Percentiles rank a stretch among this genome's conserved stretches.
Conservation (phyloP, 352 stramenopile genomes). For the Phytophthora palmivora region DNA sequence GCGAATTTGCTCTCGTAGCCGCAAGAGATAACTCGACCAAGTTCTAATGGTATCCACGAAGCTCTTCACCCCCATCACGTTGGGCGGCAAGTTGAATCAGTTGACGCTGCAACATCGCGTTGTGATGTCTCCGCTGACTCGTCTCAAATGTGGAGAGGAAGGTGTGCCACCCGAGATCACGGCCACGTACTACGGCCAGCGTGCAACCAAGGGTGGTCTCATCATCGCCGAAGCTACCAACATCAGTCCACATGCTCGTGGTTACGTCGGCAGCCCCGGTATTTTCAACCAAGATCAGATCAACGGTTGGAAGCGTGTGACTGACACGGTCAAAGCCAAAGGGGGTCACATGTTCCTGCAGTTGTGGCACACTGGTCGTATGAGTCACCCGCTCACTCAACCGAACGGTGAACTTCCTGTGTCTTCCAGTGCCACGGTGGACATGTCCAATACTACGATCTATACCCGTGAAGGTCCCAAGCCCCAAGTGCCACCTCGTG, state of each 20-base stretch:
- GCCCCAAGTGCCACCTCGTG: slow-evolving; percentile 53
- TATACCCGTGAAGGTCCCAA: slow-evolving; percentile 46
- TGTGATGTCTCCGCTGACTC: slow-evolving; percentile 64
- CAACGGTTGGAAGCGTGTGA: slow-evolving; percentile 57
- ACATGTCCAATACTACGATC: slow-evolving; percentile 24
- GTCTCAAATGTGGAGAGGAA: slow-evolving; percentile 37
- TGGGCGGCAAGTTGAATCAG: slow-evolving; percentile 43
- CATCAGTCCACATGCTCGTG: slow-evolving; percentile 44
- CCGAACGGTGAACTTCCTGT: slow-evolving; percentile 53
- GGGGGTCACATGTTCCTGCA: slow-evolving; percentile 42
- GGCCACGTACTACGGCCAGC: slow-evolving; percentile 49
- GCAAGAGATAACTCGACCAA: slow-evolving; percentile 1
- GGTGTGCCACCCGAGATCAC: slow-evolving; percentile 47
- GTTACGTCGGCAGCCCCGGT: slow-evolving; percentile 46
- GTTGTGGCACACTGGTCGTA: slow-evolving; percentile 40
- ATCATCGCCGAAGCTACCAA: slow-evolving; percentile 64
- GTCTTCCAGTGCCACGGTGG: slow-evolving; percentile 51
- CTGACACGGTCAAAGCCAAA: slow-evolving; percentile 67
- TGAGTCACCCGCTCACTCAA: slow-evolving; percentile 45
- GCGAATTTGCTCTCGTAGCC: slow-evolving; percentile 15
- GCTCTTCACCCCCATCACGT: slow-evolving; percentile 39
- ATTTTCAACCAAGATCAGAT: slow-evolving; percentile 60
- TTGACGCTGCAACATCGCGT: slow-evolving; percentile 61
- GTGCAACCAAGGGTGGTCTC: slow-evolving; percentile 48
- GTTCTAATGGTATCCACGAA: slow-evolving; percentile 35